Percentiles rank a stretch among this genome's conserved stretches.
These are phyloP conservation scores for Coemansia biformis DNA, from an alignment of 192 early-diverging fungal genomes.

Conservation along the genomic window DNA sequence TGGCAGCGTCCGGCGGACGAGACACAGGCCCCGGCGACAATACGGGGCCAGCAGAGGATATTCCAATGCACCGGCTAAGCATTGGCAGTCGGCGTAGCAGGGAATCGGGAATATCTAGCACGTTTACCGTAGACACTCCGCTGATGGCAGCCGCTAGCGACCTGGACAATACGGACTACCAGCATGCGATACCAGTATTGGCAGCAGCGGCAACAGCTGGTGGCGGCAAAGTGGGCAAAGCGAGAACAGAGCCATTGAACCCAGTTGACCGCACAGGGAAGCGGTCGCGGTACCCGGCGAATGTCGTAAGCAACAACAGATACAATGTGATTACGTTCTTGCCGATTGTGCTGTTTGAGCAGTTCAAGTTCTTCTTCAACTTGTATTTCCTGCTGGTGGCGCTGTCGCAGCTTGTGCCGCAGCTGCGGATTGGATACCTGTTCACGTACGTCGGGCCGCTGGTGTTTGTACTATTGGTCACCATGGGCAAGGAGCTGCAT, in stretches of 20 bases:
- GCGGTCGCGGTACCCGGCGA: slow-evolving; percentile 59
- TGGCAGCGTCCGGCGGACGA: neutral
- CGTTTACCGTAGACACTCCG: slow-evolving; percentile 42
- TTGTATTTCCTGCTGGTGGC: slow-evolving; percentile 87
- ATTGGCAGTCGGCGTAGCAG: slow-evolving; percentile 12
- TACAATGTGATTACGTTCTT: slow-evolving; percentile 77
- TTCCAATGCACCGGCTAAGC: slow-evolving; percentile 40
- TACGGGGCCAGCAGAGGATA: slow-evolving; percentile 9
- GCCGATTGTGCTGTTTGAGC: slow-evolving; percentile 78
- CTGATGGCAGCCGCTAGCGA: slow-evolving; percentile 32
- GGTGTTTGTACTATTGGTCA: slow-evolving; percentile 82
- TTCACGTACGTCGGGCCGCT: slow-evolving; percentile 92
- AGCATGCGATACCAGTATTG: too few species aligned
- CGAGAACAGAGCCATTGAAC: slow-evolving; percentile 40
- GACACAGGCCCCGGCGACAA: too few species aligned
- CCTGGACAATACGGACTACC: slow-evolving; percentile 28
- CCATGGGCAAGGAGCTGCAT: slow-evolving; percentile 85
- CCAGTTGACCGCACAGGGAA: slow-evolving; percentile 36
- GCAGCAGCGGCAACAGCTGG: neutral
- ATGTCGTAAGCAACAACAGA: slow-evolving; percentile 84
- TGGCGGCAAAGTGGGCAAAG: slow-evolving; percentile 5
- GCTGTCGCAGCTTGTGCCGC: slow-evolving; percentile 85
- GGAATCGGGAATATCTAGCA: slow-evolving; percentile 22
- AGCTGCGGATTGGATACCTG: slow-evolving; percentile 75
- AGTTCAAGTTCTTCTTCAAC: slow-evolving; percentile 97